Percentiles rank a stretch among this genome's conserved stretches.
Conservation (phyloP, 1,284 basidiomycete species). For the Anthracocystis walkeri region DNA sequence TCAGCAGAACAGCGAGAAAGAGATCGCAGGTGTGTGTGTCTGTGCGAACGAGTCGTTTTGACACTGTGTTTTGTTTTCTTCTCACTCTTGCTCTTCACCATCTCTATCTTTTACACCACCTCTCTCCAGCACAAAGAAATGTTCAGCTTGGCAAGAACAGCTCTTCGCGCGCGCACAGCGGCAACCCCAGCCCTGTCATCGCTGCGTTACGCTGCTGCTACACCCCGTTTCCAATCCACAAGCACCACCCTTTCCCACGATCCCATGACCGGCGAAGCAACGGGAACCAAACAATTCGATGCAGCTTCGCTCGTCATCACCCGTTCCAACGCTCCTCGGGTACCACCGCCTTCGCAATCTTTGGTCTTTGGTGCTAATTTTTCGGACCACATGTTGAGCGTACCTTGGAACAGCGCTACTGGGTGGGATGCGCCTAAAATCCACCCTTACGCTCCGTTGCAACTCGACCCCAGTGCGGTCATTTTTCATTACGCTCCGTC, state of each 20-base stretch:
- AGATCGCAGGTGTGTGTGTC: background rate
- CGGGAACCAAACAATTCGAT: conserved; percentile 49
- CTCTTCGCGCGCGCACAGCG: conserved; percentile 30
- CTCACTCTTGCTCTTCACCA: conserved; percentile 1
- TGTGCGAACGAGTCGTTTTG: background rate
- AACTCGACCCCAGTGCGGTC: conserved; percentile 83
- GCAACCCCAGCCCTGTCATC: background rate
- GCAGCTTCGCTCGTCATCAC: conserved; percentile 42
- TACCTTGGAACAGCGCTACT: conserved; percentile 79
- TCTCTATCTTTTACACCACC: background rate
- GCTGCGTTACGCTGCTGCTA: background rate
- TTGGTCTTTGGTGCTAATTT: conserved; percentile 74
- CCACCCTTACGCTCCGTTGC: conserved; percentile 82
- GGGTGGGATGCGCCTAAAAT: conserved; percentile 90
- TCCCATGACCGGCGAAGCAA: conserved; percentile 63
- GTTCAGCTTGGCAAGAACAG: conserved; percentile 34
- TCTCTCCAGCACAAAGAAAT: background rate
- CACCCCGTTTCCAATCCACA: conserved; percentile 30
- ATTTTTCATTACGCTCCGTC: conserved; percentile 93
- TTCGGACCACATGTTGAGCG: conserved; percentile 91
- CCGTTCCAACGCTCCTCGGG: conserved; percentile 35
- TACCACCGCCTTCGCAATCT: conserved; percentile 43
- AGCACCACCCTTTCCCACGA: conserved; percentile 34
- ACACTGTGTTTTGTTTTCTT: background rate
- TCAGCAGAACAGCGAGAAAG: background rate